Evolutionary conservation across 495 filamentous ascomycete species (phyloP), one percentile per base, ranked within the genome.

Genomic region (Penicillium manginii): DNA sequence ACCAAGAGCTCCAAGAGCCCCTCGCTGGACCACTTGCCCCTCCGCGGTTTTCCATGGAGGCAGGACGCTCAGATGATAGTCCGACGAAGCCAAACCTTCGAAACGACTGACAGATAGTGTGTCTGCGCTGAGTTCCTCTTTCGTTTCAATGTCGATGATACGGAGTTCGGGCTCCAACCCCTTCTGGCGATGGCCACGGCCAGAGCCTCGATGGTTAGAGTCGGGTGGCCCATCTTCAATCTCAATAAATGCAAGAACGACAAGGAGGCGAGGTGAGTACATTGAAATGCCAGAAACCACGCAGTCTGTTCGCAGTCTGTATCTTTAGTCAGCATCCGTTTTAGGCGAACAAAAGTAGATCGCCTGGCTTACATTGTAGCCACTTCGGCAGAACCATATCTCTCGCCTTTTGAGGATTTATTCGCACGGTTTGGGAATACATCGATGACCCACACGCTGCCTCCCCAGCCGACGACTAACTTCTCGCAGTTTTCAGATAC

Each of bases 271-370:
- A 64, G 93, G 92, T 71, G 90, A 96, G 87, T 97, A 98, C 76
- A 98, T 81, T 60, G 94, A 92, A 69, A 98, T 88, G 69, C 96
- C 94, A 72, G 93, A 96, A 81, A 98, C 89, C 61, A 93, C 91
- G 77, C 96, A 97, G 78, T 98, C 94, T 63, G 93, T 93, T 64
- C 90, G 88, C 75, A 98, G 83, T 78, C 91, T 96, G 58, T 8
- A 42, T 8, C 48, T 47, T 7, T 1, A 9, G 22, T 47, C 45
- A 47, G 45, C 22, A 26, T 23, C 19, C 11, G 4, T 2, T 9
- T 3, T 47, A 15, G 6, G 35, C 35, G 2, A 43, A 19, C 5
- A n/a, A 47, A 9, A 23, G 45, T 11, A 43, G 6, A 52, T 2
- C 39, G 50, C 21, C 17, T 15, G 60, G 81, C 91, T 74, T 71